Base-by-base conservation (phyloP, 2,329 filamentous ascomycete species). In the Lasiodiplodia hormozganensis region DNA sequence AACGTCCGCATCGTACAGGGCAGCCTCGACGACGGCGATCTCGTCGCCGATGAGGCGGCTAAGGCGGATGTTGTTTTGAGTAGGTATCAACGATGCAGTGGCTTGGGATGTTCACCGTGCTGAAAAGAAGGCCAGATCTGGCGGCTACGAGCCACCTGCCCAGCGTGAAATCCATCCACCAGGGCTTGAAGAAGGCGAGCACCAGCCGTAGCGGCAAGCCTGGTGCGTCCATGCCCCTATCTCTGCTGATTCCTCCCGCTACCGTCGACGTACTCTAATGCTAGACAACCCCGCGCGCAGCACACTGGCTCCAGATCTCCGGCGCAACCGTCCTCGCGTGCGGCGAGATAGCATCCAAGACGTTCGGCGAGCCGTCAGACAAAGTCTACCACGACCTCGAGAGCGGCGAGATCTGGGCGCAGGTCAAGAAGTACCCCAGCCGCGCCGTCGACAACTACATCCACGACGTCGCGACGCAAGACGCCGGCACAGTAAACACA, bases 1-100 rank as follows among this genome's bases (percentile, higher is more conserved):
- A 23, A 60, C n/a, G 43, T 68, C 5, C 31, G 23, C 38, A 21
- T 34, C 5, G 40, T 68, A 8, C 40, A 47, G 25, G 65, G 65
- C 14, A 38, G 31, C 8, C n/a, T 47, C 18, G 43, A 47, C 4
- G 43, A 47, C 3, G 8, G 43, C 2, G 43, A 47, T 6, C 12
- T 47, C 7, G n/a, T 47, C 43, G n/a, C 43, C 18, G 18, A 21
- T 6, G 43, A 47, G 43, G 43, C 43, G 7, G 18, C 18, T 8
- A 11, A n/a, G 43, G 43, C 43, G 1, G 43, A 47, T 4, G 2
- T 47, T 14, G 43, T 47, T 1, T 21, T 47, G n/a, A 47, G 43
- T 47, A 47, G 3, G 43, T 2, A 34, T 34, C 31, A 34, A 40
- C 3, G 12, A 40, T 10, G 38, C 12, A 40, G 12, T 40, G 38